A percentile compares a stretch with the other conserved stretches of the same genome.
phyloP scores from a whole-genome alignment of 495 filamentous ascomycete species.

The Talaromyces stipitatus region DNA sequence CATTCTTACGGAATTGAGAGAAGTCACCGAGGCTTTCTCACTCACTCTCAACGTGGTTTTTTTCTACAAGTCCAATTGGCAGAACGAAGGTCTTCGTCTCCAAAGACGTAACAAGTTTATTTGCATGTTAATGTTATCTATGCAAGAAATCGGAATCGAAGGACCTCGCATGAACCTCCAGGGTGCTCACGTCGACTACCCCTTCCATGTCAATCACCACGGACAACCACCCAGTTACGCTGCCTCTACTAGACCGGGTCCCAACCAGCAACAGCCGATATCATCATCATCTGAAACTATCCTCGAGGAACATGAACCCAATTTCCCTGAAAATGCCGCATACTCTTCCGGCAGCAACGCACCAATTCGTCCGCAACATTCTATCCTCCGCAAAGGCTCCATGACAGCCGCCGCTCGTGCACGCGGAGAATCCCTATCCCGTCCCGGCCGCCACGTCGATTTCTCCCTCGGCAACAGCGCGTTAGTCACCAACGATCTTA shows the following conservation, averaged over 20 bases:
- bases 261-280: slow-evolving; percentile 2
- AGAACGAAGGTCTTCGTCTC: slow-evolving; percentile 87
- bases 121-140: slow-evolving; percentile 81
- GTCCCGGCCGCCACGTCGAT: slow-evolving; percentile 59
- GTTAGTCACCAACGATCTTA: slow-evolving; percentile 50
- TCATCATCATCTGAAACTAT: slow-evolving; percentile 2
- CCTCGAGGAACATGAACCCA: slow-evolving; percentile 9
- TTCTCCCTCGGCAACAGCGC: slow-evolving; percentile 66
- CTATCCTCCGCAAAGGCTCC: slow-evolving; percentile 47
- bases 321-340: slow-evolving; percentile 22
- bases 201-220: slow-evolving; percentile 48
- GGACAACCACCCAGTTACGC: slow-evolving; percentile 12
- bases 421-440: slow-evolving; percentile 46
- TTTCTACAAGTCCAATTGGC: slow-evolving; percentile 94
- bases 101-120: slow-evolving; percentile 93
- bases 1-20: slow-evolving; percentile 80
- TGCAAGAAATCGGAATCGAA: slow-evolving; percentile 82
- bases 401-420: slow-evolving; percentile 34
- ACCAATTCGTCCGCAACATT: slow-evolving; percentile 28
- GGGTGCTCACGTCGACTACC: slow-evolving; percentile 52
- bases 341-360: slow-evolving; percentile 13
- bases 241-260: slow-evolving; percentile 4
- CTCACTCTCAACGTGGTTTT: slow-evolving; percentile 92
- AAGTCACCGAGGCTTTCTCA: slow-evolving; percentile 56
- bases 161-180: slow-evolving; percentile 72